A percentile compares a stretch with the other conserved stretches of the same genome.
Evolutionary conservation across 2,329 filamentous ascomycete genomes (phyloP).

Genomic region (Cordyceps tenuipes): DNA sequence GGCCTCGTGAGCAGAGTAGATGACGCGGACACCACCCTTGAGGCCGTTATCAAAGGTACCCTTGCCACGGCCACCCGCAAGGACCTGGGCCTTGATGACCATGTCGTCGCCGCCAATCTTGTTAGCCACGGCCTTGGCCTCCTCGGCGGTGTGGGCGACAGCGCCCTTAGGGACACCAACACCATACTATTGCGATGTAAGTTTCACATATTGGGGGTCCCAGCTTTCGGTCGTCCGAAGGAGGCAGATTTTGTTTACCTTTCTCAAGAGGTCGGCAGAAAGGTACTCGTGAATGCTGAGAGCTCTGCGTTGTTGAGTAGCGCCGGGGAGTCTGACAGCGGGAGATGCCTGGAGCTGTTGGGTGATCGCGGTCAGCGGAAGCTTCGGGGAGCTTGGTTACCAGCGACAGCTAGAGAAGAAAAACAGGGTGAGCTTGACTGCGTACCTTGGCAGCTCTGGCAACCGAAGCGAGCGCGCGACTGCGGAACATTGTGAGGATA

Average conservation of each 20-base stretch:
- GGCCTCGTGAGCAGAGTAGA: slow-evolving; percentile 94
- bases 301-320: slow-evolving; percentile 72
- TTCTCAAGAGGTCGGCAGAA: slow-evolving; percentile 80
- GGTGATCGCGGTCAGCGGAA: slow-evolving; percentile 11
- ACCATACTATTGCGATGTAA: slow-evolving; percentile 60
- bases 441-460: slow-evolving; percentile 69
- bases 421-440: slow-evolving; percentile 15
- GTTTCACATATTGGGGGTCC: slow-evolving; percentile 14
- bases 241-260: slow-evolving; percentile 37
- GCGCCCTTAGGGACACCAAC: slow-evolving; percentile 85
- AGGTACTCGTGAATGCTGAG: slow-evolving; percentile 98
- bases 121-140: slow-evolving; percentile 89
- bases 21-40: slow-evolving; percentile 96
- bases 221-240: not conserved
- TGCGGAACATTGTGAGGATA: slow-evolving; percentile 67
- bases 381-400: slow-evolving; percentile 15
- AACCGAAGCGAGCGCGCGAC: slow-evolving; percentile 70
- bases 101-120: slow-evolving; percentile 89
- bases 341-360: slow-evolving; percentile 27
- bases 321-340: slow-evolving; percentile 51
- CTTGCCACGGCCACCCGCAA: slow-evolving; percentile 96
- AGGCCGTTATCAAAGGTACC: slow-evolving; percentile 96
- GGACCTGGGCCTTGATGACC: slow-evolving; percentile 99
- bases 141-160: slow-evolving; percentile 70
- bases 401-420: not conserved